Base-by-base conservation (phyloP, 495 filamentous ascomycete species). In the Tirmania nivea region DNA sequence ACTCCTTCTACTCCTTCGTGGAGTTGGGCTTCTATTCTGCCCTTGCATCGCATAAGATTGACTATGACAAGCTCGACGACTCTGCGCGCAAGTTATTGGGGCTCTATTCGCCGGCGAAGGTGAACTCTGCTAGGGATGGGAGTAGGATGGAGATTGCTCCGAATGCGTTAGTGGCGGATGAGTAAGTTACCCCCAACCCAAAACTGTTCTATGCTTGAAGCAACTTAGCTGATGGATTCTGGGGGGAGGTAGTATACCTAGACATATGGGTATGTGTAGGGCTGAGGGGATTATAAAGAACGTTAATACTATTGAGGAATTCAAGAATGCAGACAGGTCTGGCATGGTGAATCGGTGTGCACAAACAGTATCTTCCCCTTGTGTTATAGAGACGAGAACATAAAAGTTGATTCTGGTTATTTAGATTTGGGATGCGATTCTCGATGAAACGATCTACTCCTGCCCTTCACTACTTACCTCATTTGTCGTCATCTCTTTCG, bases 241-340 rank as follows among this genome's bases (percentile, higher is more conserved):
- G 25, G 25, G 25, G 25, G 16, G 31, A 35, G 25, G 21, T 14
- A n/a, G 6, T 31, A 42, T 51, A 34, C 37, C 35, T 25, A 10
- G 19, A 34, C 34, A 35, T 34, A 67, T 74, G 34, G 79, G 78
- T 57, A 75, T 77, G 60, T 82, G 78, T 60, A 80, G 88, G 25
- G 90, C 85, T 10, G 89, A 97, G 62, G 90, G 90, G 31, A 83
- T 83, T 61, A 90, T 96, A 57, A 89, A 83, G 66, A 97, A 97
- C 69, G 78, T 89, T 57, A 97, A 97, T 62, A 96, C 90, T 14
- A 78, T 92, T 54, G 90, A 96, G 59, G 86, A 93, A 58, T 97
- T 94, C 68, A 79, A 76, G 56, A 81, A 77, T 58, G 66, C 76
- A 17, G 80, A 94, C 61, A 86, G 85, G 65, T 58, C 69, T 3